phyloP scores from a whole-genome alignment of 2,329 filamentous ascomycete genomes.

The Cercospora beticola region DNA sequence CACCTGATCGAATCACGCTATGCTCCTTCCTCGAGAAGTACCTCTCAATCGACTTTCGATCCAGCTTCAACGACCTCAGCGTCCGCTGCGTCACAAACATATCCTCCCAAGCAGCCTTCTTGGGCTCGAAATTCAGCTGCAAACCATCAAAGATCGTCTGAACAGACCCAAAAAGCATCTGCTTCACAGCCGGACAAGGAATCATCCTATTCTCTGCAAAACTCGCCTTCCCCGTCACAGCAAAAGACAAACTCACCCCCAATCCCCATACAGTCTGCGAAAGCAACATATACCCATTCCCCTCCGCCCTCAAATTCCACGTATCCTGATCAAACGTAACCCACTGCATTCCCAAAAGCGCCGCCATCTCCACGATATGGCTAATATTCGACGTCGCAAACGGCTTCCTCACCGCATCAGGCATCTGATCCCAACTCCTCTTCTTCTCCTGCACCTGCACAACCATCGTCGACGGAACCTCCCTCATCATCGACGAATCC shows the following conservation, averaged over 20 bases:
- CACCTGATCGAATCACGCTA: slow-evolving; percentile 12
- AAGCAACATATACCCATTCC: slow-evolving; percentile 15
- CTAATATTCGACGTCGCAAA: slow-evolving; percentile 15
- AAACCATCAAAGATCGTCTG: slow-evolving; percentile 11
- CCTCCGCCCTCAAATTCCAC: slow-evolving; percentile 15
- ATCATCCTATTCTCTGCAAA: slow-evolving; percentile 11
- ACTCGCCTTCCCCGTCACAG: neutral
- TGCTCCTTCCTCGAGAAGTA: slow-evolving; percentile 9
- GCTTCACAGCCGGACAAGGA: slow-evolving; percentile 10
- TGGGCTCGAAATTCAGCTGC: slow-evolving; percentile 6
- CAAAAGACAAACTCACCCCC: slow-evolving; percentile 14
- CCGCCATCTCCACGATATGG: slow-evolving; percentile 18
- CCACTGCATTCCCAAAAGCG: slow-evolving; percentile 16
- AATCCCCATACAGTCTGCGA: slow-evolving; percentile 11
- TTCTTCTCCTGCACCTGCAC: slow-evolving; percentile 16
- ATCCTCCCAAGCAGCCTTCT: slow-evolving; percentile 10
- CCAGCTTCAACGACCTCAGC: slow-evolving; percentile 3
- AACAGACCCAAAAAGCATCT: slow-evolving; percentile 15
- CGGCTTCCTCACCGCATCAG: slow-evolving; percentile 14
- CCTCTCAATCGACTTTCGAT: slow-evolving; percentile 10
- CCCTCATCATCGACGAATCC: neutral
- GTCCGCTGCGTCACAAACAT: slow-evolving; percentile 9
- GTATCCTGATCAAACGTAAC: slow-evolving; percentile 10
- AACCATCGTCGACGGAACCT: neutral
- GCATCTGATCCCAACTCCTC: slow-evolving; percentile 21